These are phyloP conservation scores for Nakaseomyces sp. DNA, from an alignment of 1,139 yeast species.

Conservation along the genomic window DNA sequence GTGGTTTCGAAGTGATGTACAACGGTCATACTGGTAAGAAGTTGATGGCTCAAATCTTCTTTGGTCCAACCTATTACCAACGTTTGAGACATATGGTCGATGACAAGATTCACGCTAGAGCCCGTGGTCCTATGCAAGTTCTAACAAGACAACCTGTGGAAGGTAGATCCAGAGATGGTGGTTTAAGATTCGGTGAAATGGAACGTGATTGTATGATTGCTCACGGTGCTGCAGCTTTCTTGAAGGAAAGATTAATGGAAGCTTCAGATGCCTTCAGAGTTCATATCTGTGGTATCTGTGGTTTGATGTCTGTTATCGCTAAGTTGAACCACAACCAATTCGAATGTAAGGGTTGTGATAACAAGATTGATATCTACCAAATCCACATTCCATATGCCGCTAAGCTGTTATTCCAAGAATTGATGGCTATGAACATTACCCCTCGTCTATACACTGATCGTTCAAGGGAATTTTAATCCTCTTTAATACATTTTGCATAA, in stretches of 20 bases:
- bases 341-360: slow-evolving; percentile 97
- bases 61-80: slow-evolving; percentile 98
- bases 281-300: slow-evolving; percentile 96
- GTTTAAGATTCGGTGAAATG: slow-evolving; percentile 99
- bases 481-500: background rate
- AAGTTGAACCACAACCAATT: slow-evolving; percentile 93
- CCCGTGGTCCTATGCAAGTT: slow-evolving; percentile 98
- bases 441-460: slow-evolving; percentile 74
- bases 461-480: slow-evolving; percentile 30
- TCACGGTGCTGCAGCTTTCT: slow-evolving; percentile 87
- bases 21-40: slow-evolving; percentile 98
- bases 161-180: slow-evolving; percentile 99
- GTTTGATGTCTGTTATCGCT: slow-evolving; percentile 95
- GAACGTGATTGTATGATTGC: slow-evolving; percentile 99
- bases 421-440: slow-evolving; percentile 97
- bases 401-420: slow-evolving; percentile 89
- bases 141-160: slow-evolving; percentile 98
- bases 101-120: slow-evolving; percentile 98
- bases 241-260: slow-evolving; percentile 96
- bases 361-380: slow-evolving; percentile 95
- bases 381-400: slow-evolving; percentile 97
- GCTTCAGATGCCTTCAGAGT: slow-evolving; percentile 98
- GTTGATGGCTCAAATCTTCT: slow-evolving; percentile 94
- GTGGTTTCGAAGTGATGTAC: slow-evolving; percentile 98
- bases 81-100: slow-evolving; percentile 99